Percentiles rank a stretch among this genome's conserved stretches.
These are phyloP conservation scores for Stephania yunnanensis DNA, from an alignment of 164 flowering plant genomes.

Conservation along the genomic window DNA sequence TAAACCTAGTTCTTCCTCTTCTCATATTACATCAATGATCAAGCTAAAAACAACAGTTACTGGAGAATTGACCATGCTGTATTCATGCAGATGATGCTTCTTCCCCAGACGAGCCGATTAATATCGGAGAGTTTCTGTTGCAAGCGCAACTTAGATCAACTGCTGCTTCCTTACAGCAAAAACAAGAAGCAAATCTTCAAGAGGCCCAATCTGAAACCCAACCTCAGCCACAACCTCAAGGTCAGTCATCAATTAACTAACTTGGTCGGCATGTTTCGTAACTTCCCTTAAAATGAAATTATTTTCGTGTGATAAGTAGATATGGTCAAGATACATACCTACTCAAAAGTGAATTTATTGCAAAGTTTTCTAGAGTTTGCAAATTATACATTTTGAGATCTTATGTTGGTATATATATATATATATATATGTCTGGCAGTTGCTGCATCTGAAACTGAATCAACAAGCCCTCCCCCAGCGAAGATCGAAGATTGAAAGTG, in stretches of 20 bases:
- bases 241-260: conserved; percentile 19
- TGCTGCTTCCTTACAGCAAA: conserved; percentile 27
- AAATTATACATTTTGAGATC: no score
- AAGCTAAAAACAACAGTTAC: no score
- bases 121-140: conserved; percentile 17
- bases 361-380: no score
- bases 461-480: conserved; percentile 22
- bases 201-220: conserved; percentile 27
- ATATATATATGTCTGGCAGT: conserved; percentile 12
- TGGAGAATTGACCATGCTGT: not conserved
- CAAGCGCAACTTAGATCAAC: conserved; percentile 56
- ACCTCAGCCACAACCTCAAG: conserved; percentile 29
- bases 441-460: conserved; percentile 24
- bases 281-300: not conserved
- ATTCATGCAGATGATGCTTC: conserved; percentile 35
- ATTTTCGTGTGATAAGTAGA: no score
- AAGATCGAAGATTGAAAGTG: conserved; percentile 28
- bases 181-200: conserved; percentile 21
- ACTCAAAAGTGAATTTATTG: no score
- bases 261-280: not conserved
- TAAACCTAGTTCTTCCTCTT: not conserved
- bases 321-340: no score
- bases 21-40: no score
- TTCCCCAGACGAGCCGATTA: conserved; percentile 23
- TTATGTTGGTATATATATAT: not conserved